Conservation (phyloP, 352 stramenopile genomes). For the Phytophthora pseudosyringae region DNA sequence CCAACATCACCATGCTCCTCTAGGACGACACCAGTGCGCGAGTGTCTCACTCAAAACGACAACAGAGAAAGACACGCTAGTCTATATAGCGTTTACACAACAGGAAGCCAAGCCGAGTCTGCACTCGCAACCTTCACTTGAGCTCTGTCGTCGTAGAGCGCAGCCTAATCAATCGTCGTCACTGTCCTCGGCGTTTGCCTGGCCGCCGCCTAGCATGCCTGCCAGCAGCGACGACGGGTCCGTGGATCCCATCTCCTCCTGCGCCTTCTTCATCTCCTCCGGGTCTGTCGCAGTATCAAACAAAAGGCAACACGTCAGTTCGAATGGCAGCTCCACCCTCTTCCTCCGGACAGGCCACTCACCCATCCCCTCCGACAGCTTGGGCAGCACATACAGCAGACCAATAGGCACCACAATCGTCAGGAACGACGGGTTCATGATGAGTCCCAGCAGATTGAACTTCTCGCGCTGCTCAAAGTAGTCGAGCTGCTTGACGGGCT, state of each 20-base stretch:
- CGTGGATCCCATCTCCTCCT: constrained; percentile 81
- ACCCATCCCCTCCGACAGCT: constrained; percentile 83
- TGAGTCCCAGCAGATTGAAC: constrained; percentile 75
- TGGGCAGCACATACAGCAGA: constrained; percentile 81
- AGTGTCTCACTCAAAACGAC: not conserved
- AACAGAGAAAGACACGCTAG: constrained; percentile 21
- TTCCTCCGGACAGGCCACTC: constrained; percentile 29
- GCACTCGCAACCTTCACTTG: constrained; percentile 3
- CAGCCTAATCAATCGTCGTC: constrained; percentile 79
- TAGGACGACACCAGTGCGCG: constrained; percentile 23
- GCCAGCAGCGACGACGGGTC: constrained; percentile 73
- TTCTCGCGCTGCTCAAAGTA: constrained; percentile 89
- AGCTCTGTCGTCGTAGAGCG: not conserved
- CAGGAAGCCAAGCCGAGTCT: constrained; percentile 10
- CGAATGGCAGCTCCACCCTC: not conserved
- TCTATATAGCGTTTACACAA: constrained; percentile 30
- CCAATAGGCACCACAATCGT: constrained; percentile 79
- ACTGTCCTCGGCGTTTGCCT: constrained; percentile 65
- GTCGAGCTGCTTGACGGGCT: constrained; percentile 71
- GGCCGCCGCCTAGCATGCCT: constrained; percentile 75
- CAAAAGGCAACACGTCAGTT: constrained; percentile 4
- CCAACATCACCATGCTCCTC: constrained; percentile 80
- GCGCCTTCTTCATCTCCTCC: constrained; percentile 88
- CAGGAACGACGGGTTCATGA: constrained; percentile 87
- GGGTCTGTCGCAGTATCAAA: constrained; percentile 51